phyloP scores from a whole-genome alignment of 768 basidiomycete genomes.

The Agrocybe chaxingu region DNA sequence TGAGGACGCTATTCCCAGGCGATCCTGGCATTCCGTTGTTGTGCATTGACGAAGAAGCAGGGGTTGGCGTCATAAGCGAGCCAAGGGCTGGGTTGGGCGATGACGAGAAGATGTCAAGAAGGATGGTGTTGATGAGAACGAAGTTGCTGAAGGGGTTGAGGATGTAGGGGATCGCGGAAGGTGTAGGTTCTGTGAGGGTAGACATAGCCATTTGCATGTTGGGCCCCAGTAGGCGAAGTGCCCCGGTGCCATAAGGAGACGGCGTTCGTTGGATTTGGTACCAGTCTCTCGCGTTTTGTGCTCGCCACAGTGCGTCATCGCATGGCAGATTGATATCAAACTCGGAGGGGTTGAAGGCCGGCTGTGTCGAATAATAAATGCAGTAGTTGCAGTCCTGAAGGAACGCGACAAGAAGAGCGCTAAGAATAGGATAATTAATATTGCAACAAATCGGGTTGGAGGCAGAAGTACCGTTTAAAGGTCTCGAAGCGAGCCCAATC shows the following conservation, averaged over 20 bases:
- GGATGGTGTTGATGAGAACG: conserved; percentile 42
- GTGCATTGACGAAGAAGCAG: not conserved
- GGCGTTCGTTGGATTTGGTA: conserved; percentile 33
- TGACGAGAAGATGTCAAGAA: conserved; percentile 35
- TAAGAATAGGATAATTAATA: conserved; percentile 18
- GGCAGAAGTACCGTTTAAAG: conserved; percentile 44
- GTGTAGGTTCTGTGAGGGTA: conserved; percentile 29
- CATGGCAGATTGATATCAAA: conserved; percentile 52
- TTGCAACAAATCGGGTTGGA: conserved; percentile 5
- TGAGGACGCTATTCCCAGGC: conserved; percentile 20
- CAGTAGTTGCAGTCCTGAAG: conserved; percentile 55
- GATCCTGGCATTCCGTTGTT: not conserved
- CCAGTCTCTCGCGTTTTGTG: conserved; percentile 48
- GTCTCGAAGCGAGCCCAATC: conserved; percentile 58
- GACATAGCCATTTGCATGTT: conserved; percentile 35
- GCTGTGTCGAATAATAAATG: conserved; percentile 48
- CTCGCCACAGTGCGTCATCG: conserved; percentile 54
- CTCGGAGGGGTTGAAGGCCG: conserved; percentile 45
- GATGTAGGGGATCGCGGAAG: conserved; percentile 23
- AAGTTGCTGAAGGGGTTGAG: conserved; percentile 42
- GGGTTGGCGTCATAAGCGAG: conserved; percentile 1
- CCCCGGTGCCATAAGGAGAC: conserved; percentile 38
- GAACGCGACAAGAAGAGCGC: conserved; percentile 47
- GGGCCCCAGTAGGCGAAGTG: conserved; percentile 31
- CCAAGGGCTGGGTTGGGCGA: conserved; percentile 7